A percentile compares a stretch with the other conserved stretches of the same genome.
These are phyloP conservation scores for Malassezia globosa DNA, from an alignment of 1,284 basidiomycete species.

Conservation along the genomic window DNA sequence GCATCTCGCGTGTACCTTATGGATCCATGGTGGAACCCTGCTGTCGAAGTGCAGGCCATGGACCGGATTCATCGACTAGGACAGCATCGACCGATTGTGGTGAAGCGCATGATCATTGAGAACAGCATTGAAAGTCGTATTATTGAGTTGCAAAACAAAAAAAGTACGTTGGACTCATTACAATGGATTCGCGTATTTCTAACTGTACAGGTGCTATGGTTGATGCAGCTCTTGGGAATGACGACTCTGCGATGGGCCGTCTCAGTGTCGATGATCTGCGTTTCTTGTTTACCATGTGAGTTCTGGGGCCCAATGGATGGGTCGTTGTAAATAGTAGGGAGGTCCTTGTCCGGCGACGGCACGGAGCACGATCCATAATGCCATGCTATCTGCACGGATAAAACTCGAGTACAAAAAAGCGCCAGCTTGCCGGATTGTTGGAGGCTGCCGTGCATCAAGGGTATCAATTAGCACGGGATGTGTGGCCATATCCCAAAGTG, in stretches of 20 bases:
- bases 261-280: constrained; percentile 41
- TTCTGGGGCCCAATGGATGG: not conserved
- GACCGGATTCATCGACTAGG: constrained; percentile 77
- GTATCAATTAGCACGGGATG: constrained; percentile 8
- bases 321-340: constrained; percentile 3
- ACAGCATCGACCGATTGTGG: constrained; percentile 65
- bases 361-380: constrained; percentile 10
- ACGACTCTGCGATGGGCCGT: constrained; percentile 45
- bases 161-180: constrained; percentile 53
- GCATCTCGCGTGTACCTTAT: constrained; percentile 45
- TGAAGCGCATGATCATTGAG: constrained; percentile 86
- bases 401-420: constrained; percentile 1
- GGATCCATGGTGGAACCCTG: constrained; percentile 47
- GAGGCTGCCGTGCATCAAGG: constrained; percentile 12
- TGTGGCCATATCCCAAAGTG: constrained; percentile 5
- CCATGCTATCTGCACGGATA: constrained; percentile 1
- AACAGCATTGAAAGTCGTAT: constrained; percentile 93
- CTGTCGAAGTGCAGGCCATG: constrained; percentile 62
- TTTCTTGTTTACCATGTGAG: constrained; percentile 39
- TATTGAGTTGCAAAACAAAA: constrained; percentile 80
- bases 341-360: not conserved
- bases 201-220: constrained; percentile 55
- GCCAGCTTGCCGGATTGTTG: not conserved
- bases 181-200: constrained; percentile 53
- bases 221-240: constrained; percentile 44